Base-by-base conservation (phyloP, 2,329 filamentous ascomycete species). In the Penicillium aurantiogriseum region DNA sequence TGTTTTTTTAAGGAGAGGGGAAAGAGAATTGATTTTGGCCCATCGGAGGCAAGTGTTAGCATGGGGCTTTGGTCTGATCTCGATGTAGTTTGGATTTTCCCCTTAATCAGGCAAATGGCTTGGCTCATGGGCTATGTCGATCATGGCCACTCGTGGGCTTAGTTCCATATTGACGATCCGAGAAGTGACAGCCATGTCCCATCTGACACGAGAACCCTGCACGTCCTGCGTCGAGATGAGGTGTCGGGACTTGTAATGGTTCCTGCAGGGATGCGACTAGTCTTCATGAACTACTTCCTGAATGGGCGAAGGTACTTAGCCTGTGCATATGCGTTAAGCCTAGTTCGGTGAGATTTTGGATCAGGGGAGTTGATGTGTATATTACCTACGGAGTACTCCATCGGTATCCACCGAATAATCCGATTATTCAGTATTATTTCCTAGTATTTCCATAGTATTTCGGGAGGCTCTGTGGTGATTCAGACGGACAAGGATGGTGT, bases 261-360 rank as follows among this genome's bases (percentile, higher is more conserved):
- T 64, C 62, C 62, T 64, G 62, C 62, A 64, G 58, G 60, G 57
- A 59, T 62, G 51, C 51, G 53, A 58, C 53, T 63, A 54, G 49
- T 50, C 25, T 47, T 50, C 57, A 60, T 25, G 58, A 63, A 63
- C 54, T 59, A 57, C 52, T 64, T 45, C 60, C 60, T 52, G 39
- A 61, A 51, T 42, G 35, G 49, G 35, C 50, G 31, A 45, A 33
- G 15, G 17, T 38, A 35, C n/a, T 21, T 48, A 51, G 23, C 35
- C 35, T 29, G 17, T 43, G 38, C 49, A 51, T 31, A 33, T 4
- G 25, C 36, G 13, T 51, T 23, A 42, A 51, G 19, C n/a, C 46
- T 36, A 38, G 23, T 9, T 49, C 33, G 21, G 31, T 29, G 29
- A 35, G 29, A 52, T 36, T 53, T 53, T 38, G 35, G 47, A 38